Evolutionary conservation across 352 stramenopile genomes (phyloP), one percentile per base, ranked within the genome.

Genomic region (Pythium insidiosum): DNA sequence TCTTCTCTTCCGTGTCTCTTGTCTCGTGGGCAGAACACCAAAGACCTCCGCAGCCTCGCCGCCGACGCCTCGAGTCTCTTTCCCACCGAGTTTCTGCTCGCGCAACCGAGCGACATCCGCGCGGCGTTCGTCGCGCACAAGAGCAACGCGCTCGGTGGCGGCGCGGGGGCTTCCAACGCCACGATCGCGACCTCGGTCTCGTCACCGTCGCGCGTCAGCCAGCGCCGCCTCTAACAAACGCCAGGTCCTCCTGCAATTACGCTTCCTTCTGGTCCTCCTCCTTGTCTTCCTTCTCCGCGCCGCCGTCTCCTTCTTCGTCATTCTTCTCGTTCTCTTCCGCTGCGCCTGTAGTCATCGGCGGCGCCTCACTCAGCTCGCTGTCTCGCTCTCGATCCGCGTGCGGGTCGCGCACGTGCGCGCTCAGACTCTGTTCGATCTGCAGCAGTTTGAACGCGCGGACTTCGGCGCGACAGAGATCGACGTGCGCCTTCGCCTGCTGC

Each of bases 21-120:
- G n/a, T n/a, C n/a, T n/a, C n/a, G n/a, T n/a, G n/a, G n/a, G 21
- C 29, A 83, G 53, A 92, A 76, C 53, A 84, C 84, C 9, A 84
- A 84, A 31, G 84, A 96, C 40, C 55, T 95, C 21, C 86, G 83
- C 25, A 91, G 86, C 44, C 66, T 95, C 10, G 72, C 74, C 1
- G 83, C 84, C 5, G 76, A 95, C 53, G 82, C 77, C 16, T 52
- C 64, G 11, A 56, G 61, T 12, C 49, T 94, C 23, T 94, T 95
- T 35, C 83, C 84, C 0, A 36, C 47, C 29, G 83, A 96, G 41
- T 90, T 95, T 51, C 56, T 90, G 29, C 82, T 87, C 37, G 79
- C 72, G 0, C 58, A 85, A 22, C 51, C 83, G 30, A 38, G 39
- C 16, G 61, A 80, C 16, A 67, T 94, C 53, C 73, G 68, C 28